These are phyloP conservation scores for Croton laevigatus DNA, from an alignment of 441 rosid genomes.

Conservation along the genomic window DNA sequence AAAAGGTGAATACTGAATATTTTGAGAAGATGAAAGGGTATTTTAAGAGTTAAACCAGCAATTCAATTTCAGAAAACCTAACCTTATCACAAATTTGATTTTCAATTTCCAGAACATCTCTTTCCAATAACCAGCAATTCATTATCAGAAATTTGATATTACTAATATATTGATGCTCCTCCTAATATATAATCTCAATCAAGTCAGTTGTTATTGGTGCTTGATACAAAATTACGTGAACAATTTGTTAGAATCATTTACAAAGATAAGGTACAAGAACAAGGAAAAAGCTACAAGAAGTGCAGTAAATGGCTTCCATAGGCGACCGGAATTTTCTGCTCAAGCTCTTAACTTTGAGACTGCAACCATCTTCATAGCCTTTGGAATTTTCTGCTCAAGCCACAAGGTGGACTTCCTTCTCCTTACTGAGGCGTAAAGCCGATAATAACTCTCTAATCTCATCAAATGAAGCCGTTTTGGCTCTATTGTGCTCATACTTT, in stretches of 20 bases:
- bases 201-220: conserved; percentile 93
- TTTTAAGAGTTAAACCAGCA: too few species aligned
- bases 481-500: too few species aligned
- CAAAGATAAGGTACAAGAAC: background rate
- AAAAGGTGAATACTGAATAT: too few species aligned
- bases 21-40: too few species aligned
- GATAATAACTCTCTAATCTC: too few species aligned
- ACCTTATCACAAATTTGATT: background rate
- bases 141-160: too few species aligned
- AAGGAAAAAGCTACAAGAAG: conserved; percentile 65
- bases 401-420: too few species aligned
- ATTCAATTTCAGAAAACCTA: background rate
- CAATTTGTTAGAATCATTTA: background rate
- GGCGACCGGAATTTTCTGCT: conserved; percentile 95
- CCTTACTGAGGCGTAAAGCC: too few species aligned
- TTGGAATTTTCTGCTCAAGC: conserved; percentile 96
- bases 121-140: too few species aligned
- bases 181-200: conserved; percentile 95
- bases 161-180: conserved; percentile 83
- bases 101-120: conserved; percentile 27
- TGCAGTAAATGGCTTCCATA: conserved; percentile 95
- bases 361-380: conserved; percentile 99
- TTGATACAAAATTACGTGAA: conserved; percentile 29
- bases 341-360: conserved; percentile 85
- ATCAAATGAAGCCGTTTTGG: too few species aligned